Evolutionary conservation across 805 yeast genomes (phyloP).

Genomic region (Cyberlindnera veronae): DNA sequence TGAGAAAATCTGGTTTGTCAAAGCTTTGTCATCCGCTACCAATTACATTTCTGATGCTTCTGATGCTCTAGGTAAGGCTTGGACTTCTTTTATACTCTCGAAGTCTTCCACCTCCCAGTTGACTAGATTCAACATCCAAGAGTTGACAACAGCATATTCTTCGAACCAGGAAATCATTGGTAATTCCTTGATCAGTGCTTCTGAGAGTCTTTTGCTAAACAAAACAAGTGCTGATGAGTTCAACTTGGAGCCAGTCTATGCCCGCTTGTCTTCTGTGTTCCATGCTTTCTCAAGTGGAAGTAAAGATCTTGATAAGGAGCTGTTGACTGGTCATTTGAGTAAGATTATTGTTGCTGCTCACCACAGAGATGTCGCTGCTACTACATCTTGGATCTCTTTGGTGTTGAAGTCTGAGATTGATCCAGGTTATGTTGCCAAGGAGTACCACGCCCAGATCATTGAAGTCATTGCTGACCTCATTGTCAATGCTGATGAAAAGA

Average conservation of each 20-base stretch:
- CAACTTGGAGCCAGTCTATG: constrained; percentile 25
- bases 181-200: constrained; percentile 40
- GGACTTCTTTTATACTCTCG: constrained; percentile 47
- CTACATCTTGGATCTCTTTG: constrained; percentile 73
- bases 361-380: constrained; percentile 35
- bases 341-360: constrained; percentile 44
- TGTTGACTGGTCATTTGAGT: constrained; percentile 34
- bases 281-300: constrained; percentile 34
- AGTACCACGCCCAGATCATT: constrained; percentile 25
- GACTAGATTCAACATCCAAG: constrained; percentile 11
- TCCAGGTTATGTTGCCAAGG: constrained; percentile 54
- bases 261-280: constrained; percentile 35
- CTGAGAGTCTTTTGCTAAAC: constrained; percentile 30
- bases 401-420: constrained; percentile 58
- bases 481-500: constrained; percentile 11
- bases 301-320: constrained; percentile 14
- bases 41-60: constrained; percentile 19
- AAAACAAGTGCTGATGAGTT: constrained; percentile 7
- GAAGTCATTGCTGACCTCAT: constrained; percentile 22
- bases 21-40: constrained; percentile 39
- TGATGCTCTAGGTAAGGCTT: constrained; percentile 36
- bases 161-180: constrained; percentile 40
- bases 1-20: constrained; percentile 52
- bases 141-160: constrained; percentile 32
- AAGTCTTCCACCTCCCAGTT: constrained; percentile 21